Conservation (phyloP, 768 basidiomycete genomes). For the Kwoniella newhampshirensis region DNA sequence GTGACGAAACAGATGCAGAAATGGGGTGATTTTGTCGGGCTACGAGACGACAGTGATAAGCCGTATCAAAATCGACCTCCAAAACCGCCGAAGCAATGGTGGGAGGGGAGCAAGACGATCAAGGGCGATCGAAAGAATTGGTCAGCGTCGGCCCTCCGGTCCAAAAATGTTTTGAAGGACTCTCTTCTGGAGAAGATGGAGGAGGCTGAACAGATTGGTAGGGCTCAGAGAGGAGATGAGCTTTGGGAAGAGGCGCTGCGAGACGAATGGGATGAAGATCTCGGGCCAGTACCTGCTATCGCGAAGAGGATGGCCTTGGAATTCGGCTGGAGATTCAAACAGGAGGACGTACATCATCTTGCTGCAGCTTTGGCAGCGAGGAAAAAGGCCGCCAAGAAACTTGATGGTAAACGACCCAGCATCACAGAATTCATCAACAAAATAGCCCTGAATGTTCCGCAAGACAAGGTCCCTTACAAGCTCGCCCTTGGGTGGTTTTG, state of each 20-base stretch:
- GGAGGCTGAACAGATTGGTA: conserved; percentile 8
- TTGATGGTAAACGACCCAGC: neutral
- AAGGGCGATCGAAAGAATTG: neutral
- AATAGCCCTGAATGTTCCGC: neutral
- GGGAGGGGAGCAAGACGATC: no score
- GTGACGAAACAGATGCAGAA: conserved; percentile 14
- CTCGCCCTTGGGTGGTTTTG: conserved; percentile 15
- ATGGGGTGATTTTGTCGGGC: conserved; percentile 9
- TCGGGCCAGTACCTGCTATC: conserved; percentile 13
- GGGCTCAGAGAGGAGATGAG: conserved; percentile 6
- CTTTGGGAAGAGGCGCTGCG: conserved; percentile 13
- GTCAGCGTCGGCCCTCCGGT: neutral
- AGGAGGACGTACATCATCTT: conserved; percentile 3
- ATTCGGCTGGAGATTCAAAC: neutral
- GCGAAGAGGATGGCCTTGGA: neutral
- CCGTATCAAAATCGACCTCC: neutral
- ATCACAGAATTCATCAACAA: conserved; percentile 1
- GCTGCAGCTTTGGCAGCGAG: conserved; percentile 5
- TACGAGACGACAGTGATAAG: conserved; percentile 5
- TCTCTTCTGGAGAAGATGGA: conserved; percentile 7
- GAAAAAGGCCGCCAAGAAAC: neutral
- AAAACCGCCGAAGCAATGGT: neutral
- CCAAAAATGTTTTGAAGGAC: neutral
- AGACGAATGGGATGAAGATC: conserved; percentile 18
- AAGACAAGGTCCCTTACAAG: conserved; percentile 1